phyloP scores from a whole-genome alignment of 768 basidiomycete genomes.

The Strobilomyces dryophilus region DNA sequence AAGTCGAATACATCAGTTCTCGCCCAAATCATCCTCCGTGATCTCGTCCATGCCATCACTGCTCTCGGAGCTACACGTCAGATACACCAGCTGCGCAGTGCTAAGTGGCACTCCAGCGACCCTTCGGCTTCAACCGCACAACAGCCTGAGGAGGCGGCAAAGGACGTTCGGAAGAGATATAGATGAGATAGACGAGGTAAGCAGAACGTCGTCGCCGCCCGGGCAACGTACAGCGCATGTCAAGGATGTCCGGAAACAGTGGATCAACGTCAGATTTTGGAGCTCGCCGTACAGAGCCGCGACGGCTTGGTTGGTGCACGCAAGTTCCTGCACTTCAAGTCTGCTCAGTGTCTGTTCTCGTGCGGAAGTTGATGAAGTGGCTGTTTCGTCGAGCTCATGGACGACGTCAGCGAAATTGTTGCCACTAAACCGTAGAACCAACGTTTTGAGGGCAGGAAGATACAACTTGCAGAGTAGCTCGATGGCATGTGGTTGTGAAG shows the following conservation, averaged over 20 bases:
- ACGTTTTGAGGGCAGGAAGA: not conserved
- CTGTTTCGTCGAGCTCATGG: constrained; percentile 32
- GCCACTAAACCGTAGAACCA: constrained; percentile 52
- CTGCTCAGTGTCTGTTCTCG: constrained; percentile 16
- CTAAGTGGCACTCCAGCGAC: too few species aligned
- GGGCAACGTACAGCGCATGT: not conserved
- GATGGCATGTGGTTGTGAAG: constrained; percentile 38
- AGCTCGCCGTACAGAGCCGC: constrained; percentile 46
- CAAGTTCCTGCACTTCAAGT: constrained; percentile 50
- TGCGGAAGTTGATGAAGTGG: too few species aligned
- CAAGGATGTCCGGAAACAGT: constrained; percentile 24
- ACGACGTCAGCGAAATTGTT: constrained; percentile 53
- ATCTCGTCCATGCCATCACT: too few species aligned
- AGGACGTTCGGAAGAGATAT: too few species aligned
- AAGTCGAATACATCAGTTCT: too few species aligned
- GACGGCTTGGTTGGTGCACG: constrained; percentile 34
- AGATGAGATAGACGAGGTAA: constrained; percentile 43
- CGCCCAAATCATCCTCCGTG: too few species aligned
- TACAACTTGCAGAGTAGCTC: constrained; percentile 23
- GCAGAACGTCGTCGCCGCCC: constrained; percentile 20
- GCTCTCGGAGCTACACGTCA: too few species aligned
- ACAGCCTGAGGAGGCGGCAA: too few species aligned
- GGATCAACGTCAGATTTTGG: constrained; percentile 35
- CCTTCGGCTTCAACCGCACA: too few species aligned
- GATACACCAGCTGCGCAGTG: too few species aligned